Conservation (phyloP, 1,139 yeast species). For the Lodderomyces elongisporus region DNA sequence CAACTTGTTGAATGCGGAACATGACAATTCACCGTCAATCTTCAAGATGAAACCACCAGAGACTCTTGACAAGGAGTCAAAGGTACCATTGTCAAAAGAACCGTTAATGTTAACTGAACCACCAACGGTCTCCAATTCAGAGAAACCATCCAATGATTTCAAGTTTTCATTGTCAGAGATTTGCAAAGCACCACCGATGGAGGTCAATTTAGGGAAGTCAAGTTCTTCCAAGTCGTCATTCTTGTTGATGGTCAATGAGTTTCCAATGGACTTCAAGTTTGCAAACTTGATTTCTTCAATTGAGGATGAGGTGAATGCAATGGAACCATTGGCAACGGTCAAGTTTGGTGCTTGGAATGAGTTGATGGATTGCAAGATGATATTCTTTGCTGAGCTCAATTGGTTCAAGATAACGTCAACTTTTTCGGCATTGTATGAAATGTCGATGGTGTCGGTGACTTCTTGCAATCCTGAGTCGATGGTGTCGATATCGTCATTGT, state of each 20-base stretch:
- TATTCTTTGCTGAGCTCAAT: conserved; percentile 78
- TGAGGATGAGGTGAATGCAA: conserved; percentile 68
- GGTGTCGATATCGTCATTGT: conserved; percentile 62
- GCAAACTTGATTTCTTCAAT: conserved; percentile 55
- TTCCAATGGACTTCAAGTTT: conserved; percentile 62
- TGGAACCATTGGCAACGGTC: conserved; percentile 68
- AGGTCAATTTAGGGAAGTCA: conserved; percentile 64
- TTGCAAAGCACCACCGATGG: conserved; percentile 84
- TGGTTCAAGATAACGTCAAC: conserved; percentile 64
- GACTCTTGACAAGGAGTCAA: conserved; percentile 68
- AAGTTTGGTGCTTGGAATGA: conserved; percentile 68
- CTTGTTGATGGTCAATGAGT: conserved; percentile 69
- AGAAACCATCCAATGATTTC: conserved; percentile 65
- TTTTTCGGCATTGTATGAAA: conserved; percentile 78
- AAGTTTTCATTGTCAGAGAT: conserved; percentile 79
- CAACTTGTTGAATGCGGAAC: conserved; percentile 66
- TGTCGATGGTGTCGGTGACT: conserved; percentile 69
- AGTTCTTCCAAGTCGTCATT: conserved; percentile 68
- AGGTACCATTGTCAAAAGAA: conserved; percentile 71
- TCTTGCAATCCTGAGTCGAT: conserved; percentile 68
- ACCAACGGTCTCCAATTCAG: conserved; percentile 64
- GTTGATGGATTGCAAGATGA: conserved; percentile 74
- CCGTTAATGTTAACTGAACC: conserved; percentile 87
- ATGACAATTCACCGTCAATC: conserved; percentile 66
- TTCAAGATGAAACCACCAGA: conserved; percentile 88